A percentile compares a stretch with the other conserved stretches of the same genome.
Evolutionary conservation across 2,329 filamentous ascomycete species (phyloP).

Genomic region (Diaporthe sp.): DNA sequence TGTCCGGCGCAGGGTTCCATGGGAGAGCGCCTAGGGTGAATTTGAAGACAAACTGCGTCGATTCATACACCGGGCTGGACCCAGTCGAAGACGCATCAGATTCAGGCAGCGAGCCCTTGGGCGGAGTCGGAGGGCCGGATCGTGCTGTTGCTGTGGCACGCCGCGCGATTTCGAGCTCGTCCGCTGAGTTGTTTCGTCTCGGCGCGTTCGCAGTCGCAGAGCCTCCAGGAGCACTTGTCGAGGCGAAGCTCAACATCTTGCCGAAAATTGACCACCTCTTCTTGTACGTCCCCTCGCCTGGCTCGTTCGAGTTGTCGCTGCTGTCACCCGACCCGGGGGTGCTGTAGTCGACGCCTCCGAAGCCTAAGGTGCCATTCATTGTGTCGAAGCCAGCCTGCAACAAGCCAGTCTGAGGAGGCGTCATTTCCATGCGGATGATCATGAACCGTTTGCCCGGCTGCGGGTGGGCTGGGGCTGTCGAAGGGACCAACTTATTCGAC

Average conservation of each 20-base stretch:
- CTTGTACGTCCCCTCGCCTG: constrained; percentile 50
- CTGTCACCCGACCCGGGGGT: constrained; percentile 39
- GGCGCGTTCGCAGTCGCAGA: constrained; percentile 32
- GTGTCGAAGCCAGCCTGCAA: constrained; percentile 47
- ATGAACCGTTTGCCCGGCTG: constrained; percentile 88
- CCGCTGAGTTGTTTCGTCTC: constrained; percentile 48
- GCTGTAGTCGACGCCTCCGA: constrained; percentile 54
- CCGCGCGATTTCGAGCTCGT: constrained; percentile 64
- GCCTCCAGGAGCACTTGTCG: constrained; percentile 39
- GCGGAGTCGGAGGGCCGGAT: constrained; percentile 52
- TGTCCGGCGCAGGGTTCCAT: constrained; percentile 45
- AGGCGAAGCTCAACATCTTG: constrained; percentile 69
- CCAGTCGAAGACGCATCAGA: constrained; percentile 68
- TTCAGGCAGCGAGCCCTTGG: constrained; percentile 49
- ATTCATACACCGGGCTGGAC: constrained; percentile 68
- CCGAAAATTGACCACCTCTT: constrained; percentile 77
- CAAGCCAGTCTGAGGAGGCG: constrained; percentile 61
- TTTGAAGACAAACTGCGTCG: constrained; percentile 77
- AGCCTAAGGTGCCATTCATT: constrained; percentile 54
- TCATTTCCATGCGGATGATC: constrained; percentile 85
- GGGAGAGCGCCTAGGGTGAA: constrained; percentile 73
- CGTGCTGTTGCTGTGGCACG: constrained; percentile 65
- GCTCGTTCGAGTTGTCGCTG: constrained; percentile 44
- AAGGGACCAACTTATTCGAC: constrained; percentile 70
- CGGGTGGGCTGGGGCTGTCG: constrained; percentile 85